Conservation (phyloP, 148 eudicot species). For the Beta vulgaris region DNA sequence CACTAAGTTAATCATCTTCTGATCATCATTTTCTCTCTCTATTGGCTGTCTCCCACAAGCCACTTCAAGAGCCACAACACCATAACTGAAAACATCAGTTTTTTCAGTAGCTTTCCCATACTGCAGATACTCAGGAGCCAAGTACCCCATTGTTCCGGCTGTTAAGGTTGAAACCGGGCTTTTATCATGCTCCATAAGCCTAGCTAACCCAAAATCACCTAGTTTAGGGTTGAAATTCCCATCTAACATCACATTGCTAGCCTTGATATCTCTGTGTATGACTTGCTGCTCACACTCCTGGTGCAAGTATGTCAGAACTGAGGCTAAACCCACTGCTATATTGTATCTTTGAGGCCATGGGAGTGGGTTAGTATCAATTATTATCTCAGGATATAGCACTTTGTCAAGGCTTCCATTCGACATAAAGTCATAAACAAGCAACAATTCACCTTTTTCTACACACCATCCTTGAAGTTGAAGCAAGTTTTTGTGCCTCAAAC, state of each 20-base stretch:
- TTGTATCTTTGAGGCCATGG: conserved; percentile 61
- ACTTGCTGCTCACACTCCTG: conserved; percentile 84
- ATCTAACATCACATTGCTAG: conserved; percentile 77
- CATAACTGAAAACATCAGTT: conserved; percentile 81
- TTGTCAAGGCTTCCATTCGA: conserved; percentile 74
- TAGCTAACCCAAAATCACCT: conserved; percentile 87
- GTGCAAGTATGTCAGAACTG: conserved; percentile 69
- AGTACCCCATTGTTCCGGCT: conserved; percentile 86
- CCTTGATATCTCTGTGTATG: conserved; percentile 73
- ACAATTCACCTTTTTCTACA: conserved; percentile 43
- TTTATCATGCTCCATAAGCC: conserved; percentile 74
- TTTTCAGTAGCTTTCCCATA: conserved; percentile 78
- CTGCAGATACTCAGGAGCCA: conserved; percentile 87
- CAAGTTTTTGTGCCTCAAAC: conserved; percentile 47
- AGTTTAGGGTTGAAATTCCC: conserved; percentile 53
- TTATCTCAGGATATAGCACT: conserved; percentile 46
- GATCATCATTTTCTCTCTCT: conserved; percentile 48
- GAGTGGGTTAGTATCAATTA: conserved; percentile 33
- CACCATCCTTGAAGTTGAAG: conserved; percentile 65
- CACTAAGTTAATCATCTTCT: conserved; percentile 62
- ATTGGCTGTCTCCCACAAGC: conserved; percentile 78
- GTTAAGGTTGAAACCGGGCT: conserved; percentile 76
- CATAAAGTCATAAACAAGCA: conserved; percentile 57
- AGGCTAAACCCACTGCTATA: conserved; percentile 73
- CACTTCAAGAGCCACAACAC: conserved; percentile 73